These are phyloP conservation scores for Coniochaeta ligniaria DNA, from an alignment of 2,329 filamentous ascomycete genomes.

Conservation along the genomic window DNA sequence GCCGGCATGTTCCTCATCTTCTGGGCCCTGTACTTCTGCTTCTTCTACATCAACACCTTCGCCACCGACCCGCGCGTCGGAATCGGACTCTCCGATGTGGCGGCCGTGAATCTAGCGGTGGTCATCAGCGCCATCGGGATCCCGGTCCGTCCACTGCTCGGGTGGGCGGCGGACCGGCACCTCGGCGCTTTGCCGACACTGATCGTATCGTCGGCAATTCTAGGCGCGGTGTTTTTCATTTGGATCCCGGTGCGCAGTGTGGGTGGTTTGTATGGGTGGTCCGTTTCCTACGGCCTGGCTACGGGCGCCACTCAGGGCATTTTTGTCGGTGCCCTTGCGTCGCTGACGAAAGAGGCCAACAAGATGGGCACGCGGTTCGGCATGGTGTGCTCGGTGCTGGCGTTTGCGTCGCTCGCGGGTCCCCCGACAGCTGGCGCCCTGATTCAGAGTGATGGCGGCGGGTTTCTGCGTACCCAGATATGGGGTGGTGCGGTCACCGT, in stretches of 20 bases:
- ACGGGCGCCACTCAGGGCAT: constrained; percentile 30
- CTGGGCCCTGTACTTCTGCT: constrained; percentile 12
- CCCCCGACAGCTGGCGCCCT: constrained; percentile 32
- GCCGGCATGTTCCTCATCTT: constrained; percentile 7
- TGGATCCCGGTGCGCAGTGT: constrained; percentile 40
- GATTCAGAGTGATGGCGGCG: constrained; percentile 26
- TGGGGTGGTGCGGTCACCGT: constrained; percentile 33
- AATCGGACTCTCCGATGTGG: constrained; percentile 33
- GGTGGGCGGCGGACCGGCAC: constrained; percentile 42
- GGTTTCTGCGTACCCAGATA: constrained; percentile 33
- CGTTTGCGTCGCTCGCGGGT: constrained; percentile 30
- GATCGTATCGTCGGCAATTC: constrained; percentile 38
- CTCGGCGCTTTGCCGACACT: constrained; percentile 33
- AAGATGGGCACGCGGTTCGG: constrained; percentile 34
- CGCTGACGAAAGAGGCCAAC: constrained; percentile 27
- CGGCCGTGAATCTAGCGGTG: constrained; percentile 49
- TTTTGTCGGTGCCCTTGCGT: constrained; percentile 27
- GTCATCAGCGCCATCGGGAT: constrained; percentile 52
- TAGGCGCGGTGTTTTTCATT: constrained; percentile 36
- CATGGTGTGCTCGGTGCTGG: constrained; percentile 29
- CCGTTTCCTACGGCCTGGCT: constrained; percentile 30
- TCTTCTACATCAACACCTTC: constrained; percentile 9
- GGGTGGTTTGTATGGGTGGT: constrained; percentile 18
- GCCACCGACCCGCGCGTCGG: constrained; percentile 24
- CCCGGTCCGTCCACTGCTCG: constrained; percentile 43